Evolutionary conservation across 2,329 filamentous ascomycete genomes (phyloP).

Genomic region (Tolypocladium guangdongense): DNA sequence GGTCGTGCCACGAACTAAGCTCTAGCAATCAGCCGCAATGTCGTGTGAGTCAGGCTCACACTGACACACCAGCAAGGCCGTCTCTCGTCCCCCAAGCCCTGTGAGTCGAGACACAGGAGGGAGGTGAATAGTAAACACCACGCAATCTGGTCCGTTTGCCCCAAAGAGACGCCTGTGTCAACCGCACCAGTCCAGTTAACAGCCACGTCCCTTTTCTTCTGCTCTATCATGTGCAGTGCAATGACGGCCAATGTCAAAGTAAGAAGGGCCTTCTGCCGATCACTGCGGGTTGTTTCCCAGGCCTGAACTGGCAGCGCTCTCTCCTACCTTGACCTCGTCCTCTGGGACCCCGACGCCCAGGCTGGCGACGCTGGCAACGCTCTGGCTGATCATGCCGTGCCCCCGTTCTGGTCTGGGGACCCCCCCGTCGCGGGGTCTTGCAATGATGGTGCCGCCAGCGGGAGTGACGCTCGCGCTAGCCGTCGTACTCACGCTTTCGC

Average conservation of each 20-base stretch:
- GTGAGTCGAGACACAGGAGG: neutral
- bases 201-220: no score
- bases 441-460: conserved; percentile 30
- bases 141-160: neutral
- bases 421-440: conserved; percentile 30
- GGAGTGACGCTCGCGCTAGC: conserved; percentile 33
- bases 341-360: conserved; percentile 45
- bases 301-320: conserved; percentile 45
- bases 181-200: neutral
- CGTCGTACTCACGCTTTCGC: conserved; percentile 42
- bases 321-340: conserved; percentile 48
- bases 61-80: neutral
- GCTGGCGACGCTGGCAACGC: conserved; percentile 35
- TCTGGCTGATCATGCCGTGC: conserved; percentile 29
- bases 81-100: neutral
- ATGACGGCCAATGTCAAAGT: neutral
- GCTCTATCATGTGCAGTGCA: neutral
- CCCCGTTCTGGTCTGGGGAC: conserved; percentile 27
- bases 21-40: neutral
- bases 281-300: conserved; percentile 10
- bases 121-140: neutral
- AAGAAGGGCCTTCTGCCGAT: neutral
- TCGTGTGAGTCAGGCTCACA: neutral
- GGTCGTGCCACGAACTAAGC: neutral
- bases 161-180: neutral